Conservation (phyloP, 1,139 yeast species). For the Zygosaccharomyces pseudobailii region DNA sequence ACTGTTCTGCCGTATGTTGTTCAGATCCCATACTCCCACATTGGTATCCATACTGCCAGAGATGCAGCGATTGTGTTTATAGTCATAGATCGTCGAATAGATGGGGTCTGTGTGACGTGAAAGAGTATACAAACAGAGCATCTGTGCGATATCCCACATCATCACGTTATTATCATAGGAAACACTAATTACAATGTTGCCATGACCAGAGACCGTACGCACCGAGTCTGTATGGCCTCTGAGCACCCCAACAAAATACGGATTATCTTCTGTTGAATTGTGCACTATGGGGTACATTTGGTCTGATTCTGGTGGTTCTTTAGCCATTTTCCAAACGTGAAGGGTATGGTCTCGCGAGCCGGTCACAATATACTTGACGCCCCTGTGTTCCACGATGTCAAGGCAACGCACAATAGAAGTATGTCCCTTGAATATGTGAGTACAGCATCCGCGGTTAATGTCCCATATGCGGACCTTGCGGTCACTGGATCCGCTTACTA, state of each 20-base stretch:
- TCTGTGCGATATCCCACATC: conserved; percentile 83
- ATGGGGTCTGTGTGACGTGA: conserved; percentile 85
- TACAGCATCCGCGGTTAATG: conserved; percentile 42
- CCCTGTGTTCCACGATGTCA: conserved; percentile 67
- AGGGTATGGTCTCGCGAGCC: conserved; percentile 90
- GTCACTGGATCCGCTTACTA: conserved; percentile 90
- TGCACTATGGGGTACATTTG: conserved; percentile 36
- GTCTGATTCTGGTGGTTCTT: conserved; percentile 37
- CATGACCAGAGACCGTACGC: conserved; percentile 82
- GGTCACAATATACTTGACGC: conserved; percentile 63
- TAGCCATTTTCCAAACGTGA: conserved; percentile 83
- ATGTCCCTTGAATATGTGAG: conserved; percentile 86
- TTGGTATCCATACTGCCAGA: conserved; percentile 92
- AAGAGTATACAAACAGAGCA: conserved; percentile 68
- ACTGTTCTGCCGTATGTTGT: conserved; percentile 34
- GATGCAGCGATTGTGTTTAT: conserved; percentile 69
- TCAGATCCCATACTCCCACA: conserved; percentile 85
- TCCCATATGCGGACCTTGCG: conserved; percentile 91
- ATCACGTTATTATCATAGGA: conserved; percentile 87
- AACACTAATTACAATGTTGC: conserved; percentile 80
- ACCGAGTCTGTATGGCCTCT: conserved; percentile 87
- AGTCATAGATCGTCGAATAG: conserved; percentile 80
- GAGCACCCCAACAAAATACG: conserved; percentile 68
- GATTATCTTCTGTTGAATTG: conserved; percentile 50
- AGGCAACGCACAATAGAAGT: conserved; percentile 89